Conservation (phyloP, 2,329 filamentous ascomycete species). For the Penicillium hordei region DNA sequence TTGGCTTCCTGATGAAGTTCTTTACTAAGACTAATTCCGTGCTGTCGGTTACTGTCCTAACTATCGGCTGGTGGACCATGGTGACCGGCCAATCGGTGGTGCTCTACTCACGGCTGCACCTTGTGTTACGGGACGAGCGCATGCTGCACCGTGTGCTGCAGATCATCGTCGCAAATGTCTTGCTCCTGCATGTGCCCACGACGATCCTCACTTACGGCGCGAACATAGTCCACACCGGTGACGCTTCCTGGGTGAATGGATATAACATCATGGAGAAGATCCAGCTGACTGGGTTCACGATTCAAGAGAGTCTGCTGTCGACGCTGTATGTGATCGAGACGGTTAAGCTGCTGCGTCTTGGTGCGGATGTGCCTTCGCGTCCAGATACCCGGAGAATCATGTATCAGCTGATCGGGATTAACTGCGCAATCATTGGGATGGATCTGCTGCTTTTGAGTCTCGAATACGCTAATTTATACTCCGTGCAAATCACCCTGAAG, state of each 20-base stretch:
- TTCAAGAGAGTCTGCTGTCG: constrained; percentile 51
- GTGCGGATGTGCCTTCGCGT: constrained; percentile 22
- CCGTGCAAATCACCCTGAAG: constrained; percentile 44
- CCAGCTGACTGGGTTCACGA: constrained; percentile 47
- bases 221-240: constrained; percentile 25
- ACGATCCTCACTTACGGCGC: constrained; percentile 55
- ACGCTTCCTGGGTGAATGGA: constrained; percentile 33
- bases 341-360: constrained; percentile 46
- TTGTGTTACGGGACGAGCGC: constrained; percentile 54
- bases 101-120: constrained; percentile 62
- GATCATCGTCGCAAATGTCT: constrained; percentile 59
- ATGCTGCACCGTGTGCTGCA: constrained; percentile 52
- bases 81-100: constrained; percentile 63
- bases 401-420: constrained; percentile 49
- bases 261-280: constrained; percentile 50
- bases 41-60: constrained; percentile 44
- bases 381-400: constrained; percentile 37
- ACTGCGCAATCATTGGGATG: constrained; percentile 49
- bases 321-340: constrained; percentile 56
- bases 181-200: constrained; percentile 56
- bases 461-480: constrained; percentile 43
- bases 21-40: constrained; percentile 34
- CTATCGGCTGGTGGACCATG: constrained; percentile 61
- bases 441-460: constrained; percentile 46
- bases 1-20: constrained; percentile 47